phyloP scores from a whole-genome alignment of 257 asterid genomes.

The Fraxinus excelsior region DNA sequence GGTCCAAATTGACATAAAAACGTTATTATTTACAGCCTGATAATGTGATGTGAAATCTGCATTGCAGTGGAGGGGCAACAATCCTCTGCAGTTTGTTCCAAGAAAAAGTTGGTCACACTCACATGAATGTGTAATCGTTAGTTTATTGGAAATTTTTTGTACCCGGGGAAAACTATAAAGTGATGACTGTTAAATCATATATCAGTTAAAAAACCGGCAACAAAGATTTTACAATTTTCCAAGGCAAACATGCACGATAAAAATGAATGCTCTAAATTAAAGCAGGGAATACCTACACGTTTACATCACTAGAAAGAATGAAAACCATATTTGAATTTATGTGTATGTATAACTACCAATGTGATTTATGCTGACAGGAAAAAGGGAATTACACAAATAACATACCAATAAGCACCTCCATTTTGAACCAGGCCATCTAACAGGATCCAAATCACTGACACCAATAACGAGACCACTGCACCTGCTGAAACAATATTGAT shows the following conservation, averaged over 20 bases:
- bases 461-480: slow-evolving; percentile 81
- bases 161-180: neutral
- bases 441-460: slow-evolving; percentile 73
- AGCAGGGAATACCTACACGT: neutral
- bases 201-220: neutral
- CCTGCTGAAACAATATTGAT: slow-evolving; percentile 42
- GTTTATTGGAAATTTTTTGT: neutral
- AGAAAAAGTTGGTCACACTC: neutral
- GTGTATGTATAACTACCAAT: neutral
- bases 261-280: neutral
- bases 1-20: too few relatives aligned
- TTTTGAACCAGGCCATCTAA: slow-evolving; percentile 91
- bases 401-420: slow-evolving; percentile 94
- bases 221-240: neutral
- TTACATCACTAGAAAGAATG: neutral
- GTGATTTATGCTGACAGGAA: neutral
- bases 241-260: neutral
- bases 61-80: neutral
- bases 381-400: slow-evolving; percentile 7
- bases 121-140: neutral
- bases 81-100: neutral
- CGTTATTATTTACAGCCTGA: neutral
- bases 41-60: neutral
- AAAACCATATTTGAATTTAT: neutral
- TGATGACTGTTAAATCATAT: neutral